phyloP scores from a whole-genome alignment of 305 asterid species.

The Andrographis paniculata region DNA sequence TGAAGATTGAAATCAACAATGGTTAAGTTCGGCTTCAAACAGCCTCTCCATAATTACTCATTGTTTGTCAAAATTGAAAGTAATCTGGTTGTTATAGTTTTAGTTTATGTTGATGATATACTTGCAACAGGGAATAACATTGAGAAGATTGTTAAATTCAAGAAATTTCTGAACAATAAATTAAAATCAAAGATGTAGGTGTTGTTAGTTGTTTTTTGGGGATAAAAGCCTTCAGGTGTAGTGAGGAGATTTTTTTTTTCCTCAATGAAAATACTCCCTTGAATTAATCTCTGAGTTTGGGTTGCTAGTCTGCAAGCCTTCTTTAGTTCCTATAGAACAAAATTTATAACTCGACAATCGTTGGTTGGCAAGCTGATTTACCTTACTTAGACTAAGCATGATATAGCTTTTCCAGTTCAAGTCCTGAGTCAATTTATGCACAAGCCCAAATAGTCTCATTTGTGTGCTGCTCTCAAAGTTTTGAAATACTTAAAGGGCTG shows the following conservation, averaged over 20 bases:
- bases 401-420: too few relatives aligned
- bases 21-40: not conserved
- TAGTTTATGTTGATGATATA: not conserved
- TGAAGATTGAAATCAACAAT: not conserved
- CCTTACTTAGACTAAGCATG: not conserved
- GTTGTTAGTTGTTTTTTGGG: not conserved
- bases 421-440: too few relatives aligned
- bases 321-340: not conserved
- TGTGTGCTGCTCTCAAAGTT: too few relatives aligned
- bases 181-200: not conserved
- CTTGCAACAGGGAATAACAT: not conserved
- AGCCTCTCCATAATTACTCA: not conserved
- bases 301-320: not conserved
- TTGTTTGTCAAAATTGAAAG: not conserved
- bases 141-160: not conserved
- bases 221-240: not conserved
- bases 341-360: not conserved
- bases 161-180: not conserved
- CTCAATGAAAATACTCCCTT: not conserved
- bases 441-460: too few relatives aligned
- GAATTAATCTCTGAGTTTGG: not conserved
- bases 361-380: not conserved
- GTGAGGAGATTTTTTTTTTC: not conserved
- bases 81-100: not conserved
- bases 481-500: too few relatives aligned